phyloP scores from a whole-genome alignment of 176 grass and related monocot species.

The Aegilops umbellulata region DNA sequence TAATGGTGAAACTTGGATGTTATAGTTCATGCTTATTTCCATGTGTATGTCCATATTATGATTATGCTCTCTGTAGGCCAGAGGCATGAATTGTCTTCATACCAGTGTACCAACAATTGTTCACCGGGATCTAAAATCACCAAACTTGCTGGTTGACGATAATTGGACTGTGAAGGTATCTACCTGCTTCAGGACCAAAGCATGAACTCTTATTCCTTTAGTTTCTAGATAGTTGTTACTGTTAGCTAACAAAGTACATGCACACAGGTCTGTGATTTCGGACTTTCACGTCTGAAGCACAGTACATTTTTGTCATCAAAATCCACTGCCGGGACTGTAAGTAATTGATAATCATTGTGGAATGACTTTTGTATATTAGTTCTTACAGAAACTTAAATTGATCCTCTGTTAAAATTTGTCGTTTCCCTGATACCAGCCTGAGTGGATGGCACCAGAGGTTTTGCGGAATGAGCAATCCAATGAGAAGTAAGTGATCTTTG shows the following conservation, averaged over 20 bases:
- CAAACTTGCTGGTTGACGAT: slow-evolving; percentile 90
- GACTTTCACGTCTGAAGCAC: slow-evolving; percentile 92
- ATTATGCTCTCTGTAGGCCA: slow-evolving; percentile 51
- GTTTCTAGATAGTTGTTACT: neutral
- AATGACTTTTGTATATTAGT: slow-evolving; percentile 9
- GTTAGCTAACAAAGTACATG: slow-evolving; percentile 27
- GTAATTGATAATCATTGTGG: slow-evolving; percentile 26
- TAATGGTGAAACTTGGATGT: slow-evolving; percentile 41
- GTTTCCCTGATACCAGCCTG: slow-evolving; percentile 56
- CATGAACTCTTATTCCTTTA: slow-evolving; percentile 9
- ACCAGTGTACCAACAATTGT: slow-evolving; percentile 91
- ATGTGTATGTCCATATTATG: slow-evolving; percentile 18
- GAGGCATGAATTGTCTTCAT: slow-evolving; percentile 95
- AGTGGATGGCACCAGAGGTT: slow-evolving; percentile 98
- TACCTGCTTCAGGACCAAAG: slow-evolving; percentile 20
- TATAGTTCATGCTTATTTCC: slow-evolving; percentile 31
- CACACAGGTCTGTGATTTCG: slow-evolving; percentile 92
- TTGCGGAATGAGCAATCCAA: slow-evolving; percentile 88
- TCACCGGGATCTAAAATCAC: slow-evolving; percentile 94
- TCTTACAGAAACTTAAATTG: neutral
- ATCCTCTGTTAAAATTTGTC: slow-evolving; percentile 5
- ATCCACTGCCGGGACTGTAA: slow-evolving; percentile 94
- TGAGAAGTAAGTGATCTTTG: slow-evolving; percentile 68
- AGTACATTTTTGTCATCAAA: slow-evolving; percentile 93
- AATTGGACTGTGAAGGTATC: slow-evolving; percentile 95